Evolutionary conservation across 768 basidiomycete species (phyloP).

Genomic region (Rhodotorula graminis): DNA sequence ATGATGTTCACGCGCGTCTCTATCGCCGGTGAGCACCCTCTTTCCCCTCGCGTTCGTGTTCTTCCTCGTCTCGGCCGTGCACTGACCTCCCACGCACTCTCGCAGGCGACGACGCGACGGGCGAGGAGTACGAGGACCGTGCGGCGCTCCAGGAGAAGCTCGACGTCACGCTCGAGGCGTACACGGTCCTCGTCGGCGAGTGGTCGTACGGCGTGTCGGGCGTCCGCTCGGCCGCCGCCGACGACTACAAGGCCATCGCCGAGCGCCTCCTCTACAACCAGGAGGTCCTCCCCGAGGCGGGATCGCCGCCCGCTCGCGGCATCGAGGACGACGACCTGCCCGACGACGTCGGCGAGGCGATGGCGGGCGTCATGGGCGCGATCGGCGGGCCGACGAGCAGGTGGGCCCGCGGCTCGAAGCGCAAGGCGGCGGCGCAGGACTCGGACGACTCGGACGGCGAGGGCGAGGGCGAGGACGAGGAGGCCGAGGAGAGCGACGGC

Average conservation of each 20-base stretch:
- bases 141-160: conserved; percentile 39
- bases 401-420: not conserved
- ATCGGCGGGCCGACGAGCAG: not conserved
- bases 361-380: not conserved
- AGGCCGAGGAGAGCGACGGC: not conserved
- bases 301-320: not conserved
- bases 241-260: conserved; percentile 14
- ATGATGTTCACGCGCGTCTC: conserved; percentile 29
- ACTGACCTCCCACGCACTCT: not conserved
- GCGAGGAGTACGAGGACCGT: conserved; percentile 40
- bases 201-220: conserved; percentile 16
- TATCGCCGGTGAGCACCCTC: conserved; percentile 5
- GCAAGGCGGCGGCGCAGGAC: not conserved
- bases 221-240: not conserved
- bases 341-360: not conserved
- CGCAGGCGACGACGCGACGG: conserved; percentile 30
- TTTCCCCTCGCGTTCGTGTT: too few relatives aligned
- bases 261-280: conserved; percentile 1
- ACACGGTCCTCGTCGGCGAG: conserved; percentile 20
- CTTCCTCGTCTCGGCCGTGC: too few relatives aligned
- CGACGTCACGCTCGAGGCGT: conserved; percentile 36
- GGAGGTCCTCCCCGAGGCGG: conserved; percentile 1
- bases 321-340: not conserved
- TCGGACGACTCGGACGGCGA: not conserved
- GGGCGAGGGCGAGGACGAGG: not conserved